These are phyloP conservation scores for Fraxinus greggii DNA, from an alignment of 305 asterid genomes.

Conservation along the genomic window DNA sequence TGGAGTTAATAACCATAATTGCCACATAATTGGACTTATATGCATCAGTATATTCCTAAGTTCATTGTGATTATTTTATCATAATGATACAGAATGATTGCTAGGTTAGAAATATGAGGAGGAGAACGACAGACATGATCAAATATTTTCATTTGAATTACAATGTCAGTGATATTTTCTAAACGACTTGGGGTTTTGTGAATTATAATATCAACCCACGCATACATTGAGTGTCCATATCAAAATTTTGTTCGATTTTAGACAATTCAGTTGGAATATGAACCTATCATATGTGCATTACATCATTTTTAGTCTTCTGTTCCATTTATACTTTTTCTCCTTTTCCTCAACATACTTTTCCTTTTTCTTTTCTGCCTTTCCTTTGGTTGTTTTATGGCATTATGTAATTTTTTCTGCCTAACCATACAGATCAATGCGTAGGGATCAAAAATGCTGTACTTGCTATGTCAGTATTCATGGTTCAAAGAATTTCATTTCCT, in stretches of 20 bases:
- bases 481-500: background rate
- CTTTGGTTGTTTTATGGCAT: background rate
- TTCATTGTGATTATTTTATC: background rate
- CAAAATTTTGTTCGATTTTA: background rate
- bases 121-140: background rate
- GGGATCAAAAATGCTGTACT: background rate
- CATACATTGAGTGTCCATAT: background rate
- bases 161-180: background rate
- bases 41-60: background rate
- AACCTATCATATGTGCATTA: background rate
- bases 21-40: background rate
- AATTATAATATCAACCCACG: constrained; percentile 9
- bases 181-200: background rate
- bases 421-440: background rate
- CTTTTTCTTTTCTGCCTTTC: background rate
- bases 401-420: background rate
- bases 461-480: background rate
- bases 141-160: background rate
- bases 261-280: background rate
- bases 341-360: background rate
- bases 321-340: background rate
- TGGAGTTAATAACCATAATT: constrained; percentile 49
- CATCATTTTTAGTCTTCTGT: too few relatives aligned
- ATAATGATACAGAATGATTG: background rate
- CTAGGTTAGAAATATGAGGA: background rate